Evolutionary conservation across 805 yeast species (phyloP), one percentile per base, ranked within the genome.

Genomic region (Lipomyces sp.): DNA sequence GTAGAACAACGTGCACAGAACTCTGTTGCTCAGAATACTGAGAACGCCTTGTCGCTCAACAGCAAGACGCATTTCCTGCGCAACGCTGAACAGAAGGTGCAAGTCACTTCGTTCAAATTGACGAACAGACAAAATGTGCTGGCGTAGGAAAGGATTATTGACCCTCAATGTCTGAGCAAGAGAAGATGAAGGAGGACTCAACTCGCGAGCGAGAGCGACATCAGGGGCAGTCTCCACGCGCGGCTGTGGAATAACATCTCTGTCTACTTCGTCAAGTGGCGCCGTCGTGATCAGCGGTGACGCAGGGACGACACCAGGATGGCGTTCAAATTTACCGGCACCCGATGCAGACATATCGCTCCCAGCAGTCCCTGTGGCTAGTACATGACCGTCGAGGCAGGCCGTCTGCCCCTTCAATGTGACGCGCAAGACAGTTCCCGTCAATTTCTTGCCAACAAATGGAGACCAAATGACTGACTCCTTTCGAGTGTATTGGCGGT

Each of bases 21-120:
- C 87, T 75, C 96, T 88, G 67, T 98, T 97, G 78, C 88, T 86
- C 81, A 95, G 85, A 69, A 95, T 80, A 78, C 94, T 97, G 76
- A 95, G 82, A 63, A 92, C 96, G 75, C 99, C 99, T 75, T 88
- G 90, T 81, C 98, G 90, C 82, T 94, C 98, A 67, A 95, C 99
- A 57, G 95, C 94, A 72, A 95, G 85, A 79, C 98, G 87, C 92
- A 95, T 88, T 81, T 96, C 98, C 82, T 94, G 97, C 53, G 99
- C 99, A 74, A 95, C 96, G 33, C 97, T 89, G 82, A 95, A 95
- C 77, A 95, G 83, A 35, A 92, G 86, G 78, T 94, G 99, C 79
- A 96, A 83, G 77, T 94, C 97, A 67, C 92, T 84, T 80, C 98
- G 89, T 71, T 85, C 83, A 77, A 94, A 87, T 76, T 92, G 94